Conservation (phyloP, 2,329 filamentous ascomycete species). For the Graphiopsis chlorocephala region DNA sequence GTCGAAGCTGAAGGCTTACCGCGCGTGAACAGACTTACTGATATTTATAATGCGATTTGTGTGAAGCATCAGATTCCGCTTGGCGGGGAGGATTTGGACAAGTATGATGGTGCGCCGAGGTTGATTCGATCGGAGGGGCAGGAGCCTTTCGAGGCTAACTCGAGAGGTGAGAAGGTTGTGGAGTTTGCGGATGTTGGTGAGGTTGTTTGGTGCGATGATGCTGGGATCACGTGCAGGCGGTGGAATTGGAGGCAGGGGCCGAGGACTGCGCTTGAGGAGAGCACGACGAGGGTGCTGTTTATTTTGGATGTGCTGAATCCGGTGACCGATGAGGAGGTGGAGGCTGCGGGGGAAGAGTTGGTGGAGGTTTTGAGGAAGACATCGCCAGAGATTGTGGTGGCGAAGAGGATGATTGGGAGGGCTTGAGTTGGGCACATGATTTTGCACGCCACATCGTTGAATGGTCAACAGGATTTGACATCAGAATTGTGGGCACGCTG, state of each 20-base stretch:
- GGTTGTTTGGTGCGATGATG: slow-evolving; percentile 41
- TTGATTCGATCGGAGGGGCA: slow-evolving; percentile 35
- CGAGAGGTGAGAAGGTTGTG: slow-evolving; percentile 23
- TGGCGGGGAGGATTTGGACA: slow-evolving; percentile 40
- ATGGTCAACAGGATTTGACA: not conserved
- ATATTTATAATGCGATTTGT: slow-evolving; percentile 42
- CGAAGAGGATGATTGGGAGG: slow-evolving; percentile 10
- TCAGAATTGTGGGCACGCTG: not conserved
- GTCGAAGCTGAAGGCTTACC: slow-evolving; percentile 33
- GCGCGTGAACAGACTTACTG: slow-evolving; percentile 39
- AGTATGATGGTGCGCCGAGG: slow-evolving; percentile 35
- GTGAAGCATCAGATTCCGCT: slow-evolving; percentile 41
- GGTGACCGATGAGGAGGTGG: slow-evolving; percentile 25
- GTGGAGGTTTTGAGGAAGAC: slow-evolving; percentile 21
- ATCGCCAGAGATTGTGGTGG: slow-evolving; percentile 19
- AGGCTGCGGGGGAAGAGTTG: slow-evolving; percentile 32
- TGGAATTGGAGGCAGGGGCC: slow-evolving; percentile 43
- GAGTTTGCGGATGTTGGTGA: slow-evolving; percentile 34
- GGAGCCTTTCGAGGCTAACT: slow-evolving; percentile 36
- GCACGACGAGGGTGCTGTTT: slow-evolving; percentile 37
- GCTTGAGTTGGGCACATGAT: not conserved
- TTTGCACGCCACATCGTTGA: no score
- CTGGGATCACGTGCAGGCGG: slow-evolving; percentile 38
- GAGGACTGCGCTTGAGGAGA: slow-evolving; percentile 36
- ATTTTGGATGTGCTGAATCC: slow-evolving; percentile 35